Conservation (phyloP, 1,139 yeast species). For the Taphrina communis region DNA sequence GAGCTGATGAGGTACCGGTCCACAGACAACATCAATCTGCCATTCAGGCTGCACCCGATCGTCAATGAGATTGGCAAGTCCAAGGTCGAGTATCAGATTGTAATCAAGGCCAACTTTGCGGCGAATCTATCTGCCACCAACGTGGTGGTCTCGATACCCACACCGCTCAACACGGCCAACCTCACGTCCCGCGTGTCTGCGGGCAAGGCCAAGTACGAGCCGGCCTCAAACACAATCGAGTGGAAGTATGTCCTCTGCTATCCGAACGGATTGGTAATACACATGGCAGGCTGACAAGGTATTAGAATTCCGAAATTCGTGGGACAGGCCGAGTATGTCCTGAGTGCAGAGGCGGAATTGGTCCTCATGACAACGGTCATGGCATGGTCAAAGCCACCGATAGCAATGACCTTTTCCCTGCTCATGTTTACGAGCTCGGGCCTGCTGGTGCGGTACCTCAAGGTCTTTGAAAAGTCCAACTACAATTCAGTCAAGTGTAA, state of each 20-base stretch:
- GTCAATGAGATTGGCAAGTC: slow-evolving; percentile 61
- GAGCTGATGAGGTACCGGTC: slow-evolving; percentile 81
- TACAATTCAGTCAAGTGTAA: slow-evolving; percentile 76
- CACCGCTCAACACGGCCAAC: slow-evolving; percentile 67
- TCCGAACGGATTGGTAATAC: no score
- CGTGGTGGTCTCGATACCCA: slow-evolving; percentile 69
- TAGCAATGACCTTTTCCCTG: slow-evolving; percentile 69
- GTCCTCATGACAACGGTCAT: slow-evolving; percentile 50
- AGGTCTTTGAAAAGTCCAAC: slow-evolving; percentile 68
- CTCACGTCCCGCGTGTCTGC: slow-evolving; percentile 57
- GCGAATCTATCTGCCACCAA: slow-evolving; percentile 68
- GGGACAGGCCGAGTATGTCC: slow-evolving; percentile 68
- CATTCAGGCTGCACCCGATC: slow-evolving; percentile 71
- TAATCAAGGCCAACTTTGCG: slow-evolving; percentile 68
- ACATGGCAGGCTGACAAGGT: no score
- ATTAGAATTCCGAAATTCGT: slow-evolving; percentile 61
- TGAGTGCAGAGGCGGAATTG: slow-evolving; percentile 61
- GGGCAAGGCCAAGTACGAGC: slow-evolving; percentile 72
- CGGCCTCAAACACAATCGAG: slow-evolving; percentile 66
- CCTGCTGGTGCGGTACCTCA: slow-evolving; percentile 71
- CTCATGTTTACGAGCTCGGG: slow-evolving; percentile 84
- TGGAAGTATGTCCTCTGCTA: slow-evolving; percentile 58
- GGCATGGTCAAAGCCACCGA: slow-evolving; percentile 78
- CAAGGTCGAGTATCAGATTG: slow-evolving; percentile 63
- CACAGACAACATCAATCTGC: slow-evolving; percentile 66